Evolutionary conservation across 331 rosid species (phyloP).

Genomic region (Rosa hybrid): DNA sequence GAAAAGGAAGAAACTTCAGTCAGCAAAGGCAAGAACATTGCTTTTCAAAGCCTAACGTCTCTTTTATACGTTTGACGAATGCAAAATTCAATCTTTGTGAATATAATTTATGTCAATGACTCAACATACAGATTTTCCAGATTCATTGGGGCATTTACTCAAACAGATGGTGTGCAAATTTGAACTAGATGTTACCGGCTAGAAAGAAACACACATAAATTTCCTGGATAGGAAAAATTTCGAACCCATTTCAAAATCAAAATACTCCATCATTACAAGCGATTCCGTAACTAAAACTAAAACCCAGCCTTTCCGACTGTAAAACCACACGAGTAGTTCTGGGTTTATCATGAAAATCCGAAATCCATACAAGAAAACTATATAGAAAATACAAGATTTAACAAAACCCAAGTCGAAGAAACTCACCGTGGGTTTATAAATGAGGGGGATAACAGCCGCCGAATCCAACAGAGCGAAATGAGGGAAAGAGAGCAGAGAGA

Average conservation of each 20-base stretch:
- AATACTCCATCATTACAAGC: not conserved
- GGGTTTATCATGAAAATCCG: conserved; percentile 3
- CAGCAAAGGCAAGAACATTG: not conserved
- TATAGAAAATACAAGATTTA: not conserved
- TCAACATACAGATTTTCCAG: not conserved
- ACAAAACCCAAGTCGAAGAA: conserved; percentile 1
- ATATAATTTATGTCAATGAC: not conserved
- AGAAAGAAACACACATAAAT: not conserved
- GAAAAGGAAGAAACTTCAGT: not conserved
- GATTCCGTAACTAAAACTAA: not conserved
- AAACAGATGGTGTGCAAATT: conserved; percentile 11
- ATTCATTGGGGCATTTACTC: conserved; percentile 15
- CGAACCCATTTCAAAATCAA: not conserved
- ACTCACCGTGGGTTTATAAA: conserved; percentile 9
- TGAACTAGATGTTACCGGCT: not conserved
- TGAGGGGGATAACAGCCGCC: conserved; percentile 1
- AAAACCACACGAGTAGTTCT: not conserved
- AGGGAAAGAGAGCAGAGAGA: not conserved
- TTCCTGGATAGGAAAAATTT: not conserved
- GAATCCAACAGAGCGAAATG: not conserved
- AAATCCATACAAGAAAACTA: not conserved
- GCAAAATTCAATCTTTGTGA: not conserved
- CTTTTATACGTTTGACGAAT: not conserved
- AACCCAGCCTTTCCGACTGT: not conserved
- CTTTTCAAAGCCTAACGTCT: not conserved